Base-by-base conservation (phyloP, 2,329 filamentous ascomycete genomes). In the Curvularia spicifera region DNA sequence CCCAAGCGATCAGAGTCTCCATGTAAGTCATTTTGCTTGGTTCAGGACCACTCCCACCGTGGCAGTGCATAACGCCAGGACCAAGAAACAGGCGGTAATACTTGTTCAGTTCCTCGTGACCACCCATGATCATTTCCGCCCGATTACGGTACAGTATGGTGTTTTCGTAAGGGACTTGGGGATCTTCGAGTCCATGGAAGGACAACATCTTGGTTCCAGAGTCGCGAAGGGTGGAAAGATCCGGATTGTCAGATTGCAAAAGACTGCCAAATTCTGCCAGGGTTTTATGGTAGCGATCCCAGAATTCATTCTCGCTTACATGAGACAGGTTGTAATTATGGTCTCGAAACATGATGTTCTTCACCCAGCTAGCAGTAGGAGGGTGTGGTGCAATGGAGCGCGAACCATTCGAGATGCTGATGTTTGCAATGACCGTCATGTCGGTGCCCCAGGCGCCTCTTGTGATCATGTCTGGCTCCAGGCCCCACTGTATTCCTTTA, bases 51-150 rank as follows among this genome's bases (percentile, higher is more conserved):
- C 5, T 46, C 42, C 2, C 71, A 67, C 1, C 52, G 52, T 55
- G 60, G 33, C 73, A 74, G 31, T 73, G 71, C 29, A 55, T 57
- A 1, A 72, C 67, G 4, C 71, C 72, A 8, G 72, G 71, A 29
- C 68, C 72, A 9, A 75, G 60, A 31, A 76, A 76, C 5, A 75
- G 52, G 12, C 71, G 68, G 44, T 71, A 74, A 57, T 69, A 74
- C 2, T 70, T 55, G 44, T 74, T 60, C 10, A 73, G 67, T 31
- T 63, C 57, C 12, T 63, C 43, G 0, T 66, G 57, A 9, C 67
- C 69, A 1, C 72, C 71, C 68, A 71, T 72, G 26, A 53, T 39
- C 2, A 47, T 57, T 52, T 74, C 67, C 0, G 72, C 69, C 10
- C 52, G 56, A 42, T 67, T 58, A 3, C 70, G 60, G 44, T 72